Conservation (phyloP, 2,329 filamentous ascomycete species). For the Ophiocordyceps camponoti-floridani region DNA sequence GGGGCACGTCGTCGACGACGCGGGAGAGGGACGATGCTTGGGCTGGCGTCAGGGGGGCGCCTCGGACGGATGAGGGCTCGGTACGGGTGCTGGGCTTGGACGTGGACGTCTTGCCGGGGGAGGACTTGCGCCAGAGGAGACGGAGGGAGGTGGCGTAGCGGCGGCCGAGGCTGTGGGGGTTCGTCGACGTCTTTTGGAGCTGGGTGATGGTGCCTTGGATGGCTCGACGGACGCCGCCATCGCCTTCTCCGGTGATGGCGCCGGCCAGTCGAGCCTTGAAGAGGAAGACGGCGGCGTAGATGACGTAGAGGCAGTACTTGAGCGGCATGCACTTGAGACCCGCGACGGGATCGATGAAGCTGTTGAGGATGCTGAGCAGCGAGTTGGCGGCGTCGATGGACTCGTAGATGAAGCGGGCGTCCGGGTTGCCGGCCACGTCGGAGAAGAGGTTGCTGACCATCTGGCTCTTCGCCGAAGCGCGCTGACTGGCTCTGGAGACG, state of each 20-base stretch:
- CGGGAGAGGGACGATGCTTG: constrained; percentile 10
- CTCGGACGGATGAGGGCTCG: constrained; percentile 1
- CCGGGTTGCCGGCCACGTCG: constrained; percentile 39
- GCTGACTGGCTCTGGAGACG: constrained; percentile 14
- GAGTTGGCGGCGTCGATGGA: constrained; percentile 46
- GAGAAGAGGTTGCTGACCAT: constrained; percentile 23
- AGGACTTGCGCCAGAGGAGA: constrained; percentile 35
- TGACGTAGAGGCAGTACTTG: constrained; percentile 42
- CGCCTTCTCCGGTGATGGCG: constrained; percentile 35
- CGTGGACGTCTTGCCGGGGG: constrained; percentile 5
- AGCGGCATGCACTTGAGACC: constrained; percentile 46
- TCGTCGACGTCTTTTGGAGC: constrained; percentile 38
- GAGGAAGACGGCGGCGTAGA: constrained; percentile 46
- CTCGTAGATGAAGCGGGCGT: constrained; percentile 49
- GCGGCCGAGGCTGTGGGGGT: constrained; percentile 39
- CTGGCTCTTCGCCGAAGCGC: constrained; percentile 14
- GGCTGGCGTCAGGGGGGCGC: constrained; percentile 9
- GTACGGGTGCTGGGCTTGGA: constrained; percentile 1
- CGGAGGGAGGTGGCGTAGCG: constrained; percentile 43
- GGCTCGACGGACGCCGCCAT: constrained; percentile 35
- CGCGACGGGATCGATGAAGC: constrained; percentile 37
- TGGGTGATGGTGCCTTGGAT: constrained; percentile 40
- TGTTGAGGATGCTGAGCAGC: constrained; percentile 39
- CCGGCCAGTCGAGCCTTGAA: constrained; percentile 46
- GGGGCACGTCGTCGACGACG: constrained; percentile 5